Evolutionary conservation across 2,329 filamentous ascomycete species (phyloP).

Genomic region (Trichoderma simmonsii): DNA sequence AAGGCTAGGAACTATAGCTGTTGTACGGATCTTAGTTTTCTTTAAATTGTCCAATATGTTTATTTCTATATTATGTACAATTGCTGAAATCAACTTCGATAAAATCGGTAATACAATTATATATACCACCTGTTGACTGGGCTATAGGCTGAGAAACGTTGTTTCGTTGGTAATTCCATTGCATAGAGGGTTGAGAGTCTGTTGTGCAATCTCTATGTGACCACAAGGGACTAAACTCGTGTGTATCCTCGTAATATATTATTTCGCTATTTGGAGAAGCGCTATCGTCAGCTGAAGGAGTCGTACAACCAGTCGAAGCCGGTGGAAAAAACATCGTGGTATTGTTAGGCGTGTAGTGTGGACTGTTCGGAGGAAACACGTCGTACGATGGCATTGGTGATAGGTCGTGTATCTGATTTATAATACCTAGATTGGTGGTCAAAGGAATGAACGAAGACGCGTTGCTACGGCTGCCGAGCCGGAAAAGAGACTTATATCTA

Average conservation of each 20-base stretch:
- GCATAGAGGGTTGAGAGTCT: neutral
- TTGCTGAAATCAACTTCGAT: neutral
- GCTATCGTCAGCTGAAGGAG: neutral
- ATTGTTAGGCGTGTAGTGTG: neutral
- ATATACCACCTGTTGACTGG: neutral
- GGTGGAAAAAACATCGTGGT: neutral
- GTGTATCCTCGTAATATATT: neutral
- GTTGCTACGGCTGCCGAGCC: neutral
- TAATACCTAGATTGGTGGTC: neutral
- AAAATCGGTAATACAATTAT: neutral
- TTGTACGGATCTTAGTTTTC: neutral
- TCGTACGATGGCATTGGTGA: neutral
- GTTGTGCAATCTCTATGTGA: neutral
- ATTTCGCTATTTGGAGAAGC: neutral
- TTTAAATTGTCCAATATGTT: neutral
- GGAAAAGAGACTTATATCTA: neutral
- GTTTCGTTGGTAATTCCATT: neutral
- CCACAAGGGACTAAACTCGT: neutral
- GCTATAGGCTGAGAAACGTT: neutral
- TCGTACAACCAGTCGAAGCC: neutral
- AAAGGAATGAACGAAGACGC: neutral
- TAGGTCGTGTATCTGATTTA: neutral
- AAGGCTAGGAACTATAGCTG: neutral
- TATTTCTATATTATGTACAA: neutral
- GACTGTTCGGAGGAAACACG: neutral